Evolutionary conservation across 257 asterid species (phyloP).

Genomic region (Solanum etuberosum): DNA sequence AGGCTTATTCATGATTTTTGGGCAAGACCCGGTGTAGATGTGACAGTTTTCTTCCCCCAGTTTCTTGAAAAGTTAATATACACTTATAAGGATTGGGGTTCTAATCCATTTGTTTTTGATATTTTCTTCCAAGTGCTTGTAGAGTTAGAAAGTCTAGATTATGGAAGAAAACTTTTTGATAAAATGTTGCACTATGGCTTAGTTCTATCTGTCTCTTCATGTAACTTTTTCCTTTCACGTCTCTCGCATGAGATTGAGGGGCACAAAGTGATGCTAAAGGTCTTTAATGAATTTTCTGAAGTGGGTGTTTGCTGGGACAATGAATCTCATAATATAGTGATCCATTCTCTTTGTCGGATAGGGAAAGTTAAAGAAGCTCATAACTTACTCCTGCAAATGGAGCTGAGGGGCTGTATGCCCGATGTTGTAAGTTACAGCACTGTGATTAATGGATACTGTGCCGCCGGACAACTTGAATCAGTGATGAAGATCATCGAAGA

Average conservation of each 20-base stretch:
- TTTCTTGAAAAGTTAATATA: slow-evolving; percentile 66
- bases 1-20: slow-evolving; percentile 41
- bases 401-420: slow-evolving; percentile 60
- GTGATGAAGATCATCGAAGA: slow-evolving; percentile 43
- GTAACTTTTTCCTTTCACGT: slow-evolving; percentile 62
- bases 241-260: slow-evolving; percentile 34
- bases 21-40: slow-evolving; percentile 31
- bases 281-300: slow-evolving; percentile 55
- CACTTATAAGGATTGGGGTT: slow-evolving; percentile 89
- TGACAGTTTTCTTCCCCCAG: slow-evolving; percentile 25
- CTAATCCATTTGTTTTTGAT: slow-evolving; percentile 67
- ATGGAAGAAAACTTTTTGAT: slow-evolving; percentile 59
- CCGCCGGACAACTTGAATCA: slow-evolving; percentile 36
- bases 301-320: slow-evolving; percentile 71
- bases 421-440: slow-evolving; percentile 82
- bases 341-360: slow-evolving; percentile 58
- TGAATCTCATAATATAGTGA: slow-evolving; percentile 56
- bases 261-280: slow-evolving; percentile 33
- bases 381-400: slow-evolving; percentile 57
- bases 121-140: slow-evolving; percentile 62
- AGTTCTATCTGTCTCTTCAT: slow-evolving; percentile 61
- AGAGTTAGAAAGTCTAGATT: slow-evolving; percentile 42
- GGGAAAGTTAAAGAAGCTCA: slow-evolving; percentile 72
- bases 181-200: slow-evolving; percentile 70
- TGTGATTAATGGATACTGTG: slow-evolving; percentile 67